Evolutionary conservation across 139 green algal species (phyloP).

Genomic region (Yamagishiella unicocca): DNA sequence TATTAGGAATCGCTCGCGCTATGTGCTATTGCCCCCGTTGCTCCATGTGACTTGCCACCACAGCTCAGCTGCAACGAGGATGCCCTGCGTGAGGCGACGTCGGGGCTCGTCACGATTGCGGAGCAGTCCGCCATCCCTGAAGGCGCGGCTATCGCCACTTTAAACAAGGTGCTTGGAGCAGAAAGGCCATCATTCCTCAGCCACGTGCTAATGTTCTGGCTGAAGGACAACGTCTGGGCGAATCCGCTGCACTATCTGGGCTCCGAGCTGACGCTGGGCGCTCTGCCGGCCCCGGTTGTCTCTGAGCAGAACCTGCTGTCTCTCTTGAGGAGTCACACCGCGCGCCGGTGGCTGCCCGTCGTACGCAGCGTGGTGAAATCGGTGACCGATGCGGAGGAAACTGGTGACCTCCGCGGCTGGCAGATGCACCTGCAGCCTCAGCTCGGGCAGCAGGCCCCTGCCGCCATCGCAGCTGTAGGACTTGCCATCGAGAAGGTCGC

Average conservation of each 20-base stretch:
- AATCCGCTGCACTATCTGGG: neutral
- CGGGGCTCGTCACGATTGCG: neutral
- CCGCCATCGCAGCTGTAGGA: neutral
- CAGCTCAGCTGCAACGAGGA: neutral
- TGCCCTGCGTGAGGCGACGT: neutral
- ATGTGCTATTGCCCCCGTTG: too few relatives aligned
- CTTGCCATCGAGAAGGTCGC: neutral
- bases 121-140: neutral
- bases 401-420: neutral
- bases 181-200: neutral
- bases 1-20: too few relatives aligned
- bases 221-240: neutral
- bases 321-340: neutral
- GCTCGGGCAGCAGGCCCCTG: neutral
- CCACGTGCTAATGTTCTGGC: conserved; percentile 4
- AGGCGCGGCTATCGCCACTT: neutral
- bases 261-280: too few relatives aligned
- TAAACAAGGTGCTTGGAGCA: neutral
- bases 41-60: too few relatives aligned
- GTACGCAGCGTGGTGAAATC: neutral
- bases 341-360: neutral
- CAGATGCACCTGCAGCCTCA: too few relatives aligned
- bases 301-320: conserved; percentile 17
- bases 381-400: neutral
- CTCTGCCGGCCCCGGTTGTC: neutral